Conservation (phyloP, 2,329 filamentous ascomycete genomes). For the Nigrospora oryzae region DNA sequence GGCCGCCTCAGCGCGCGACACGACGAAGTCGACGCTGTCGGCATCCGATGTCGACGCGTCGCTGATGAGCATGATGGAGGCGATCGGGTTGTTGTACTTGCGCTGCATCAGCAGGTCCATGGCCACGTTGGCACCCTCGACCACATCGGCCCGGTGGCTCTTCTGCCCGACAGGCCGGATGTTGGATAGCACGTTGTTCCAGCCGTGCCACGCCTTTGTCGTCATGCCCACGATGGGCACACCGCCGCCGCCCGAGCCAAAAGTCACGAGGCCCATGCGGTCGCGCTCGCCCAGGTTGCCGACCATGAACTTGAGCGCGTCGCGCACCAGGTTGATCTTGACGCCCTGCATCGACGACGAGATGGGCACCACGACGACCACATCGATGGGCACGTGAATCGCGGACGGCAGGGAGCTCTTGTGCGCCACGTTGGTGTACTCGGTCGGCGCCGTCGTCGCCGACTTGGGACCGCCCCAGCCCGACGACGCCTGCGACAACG, state of each 20-base stretch:
- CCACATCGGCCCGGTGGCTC: constrained; percentile 90
- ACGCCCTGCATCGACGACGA: constrained; percentile 99
- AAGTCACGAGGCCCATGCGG: constrained; percentile 94
- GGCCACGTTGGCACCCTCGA: constrained; percentile 93
- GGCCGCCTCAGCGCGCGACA: constrained; percentile 90
- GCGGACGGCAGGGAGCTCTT: constrained; percentile 40
- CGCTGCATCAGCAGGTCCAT: constrained; percentile 99
- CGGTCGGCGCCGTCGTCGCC: constrained; percentile 79
- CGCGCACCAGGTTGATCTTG: constrained; percentile 89
- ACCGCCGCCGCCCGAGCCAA: constrained; percentile 87
- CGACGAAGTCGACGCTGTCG: constrained; percentile 95
- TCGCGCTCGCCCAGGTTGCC: constrained; percentile 83
- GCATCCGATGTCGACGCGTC: constrained; percentile 91
- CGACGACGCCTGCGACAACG: constrained; percentile 74
- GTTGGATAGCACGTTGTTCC: constrained; percentile 76
- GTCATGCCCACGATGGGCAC: constrained; percentile 98
- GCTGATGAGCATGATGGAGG: constrained; percentile 92
- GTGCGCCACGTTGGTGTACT: constrained; percentile 68
- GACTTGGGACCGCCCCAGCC: constrained; percentile 72
- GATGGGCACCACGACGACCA: constrained; percentile 93
- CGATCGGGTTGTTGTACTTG: constrained; percentile 90
- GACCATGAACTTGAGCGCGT: constrained; percentile 88
- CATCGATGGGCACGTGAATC: constrained; percentile 84
- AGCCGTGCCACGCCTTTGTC: constrained; percentile 86
- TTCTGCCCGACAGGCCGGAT: constrained; percentile 95